Conservation (phyloP, 805 yeast species). For the Geotrichum ghanense region DNA sequence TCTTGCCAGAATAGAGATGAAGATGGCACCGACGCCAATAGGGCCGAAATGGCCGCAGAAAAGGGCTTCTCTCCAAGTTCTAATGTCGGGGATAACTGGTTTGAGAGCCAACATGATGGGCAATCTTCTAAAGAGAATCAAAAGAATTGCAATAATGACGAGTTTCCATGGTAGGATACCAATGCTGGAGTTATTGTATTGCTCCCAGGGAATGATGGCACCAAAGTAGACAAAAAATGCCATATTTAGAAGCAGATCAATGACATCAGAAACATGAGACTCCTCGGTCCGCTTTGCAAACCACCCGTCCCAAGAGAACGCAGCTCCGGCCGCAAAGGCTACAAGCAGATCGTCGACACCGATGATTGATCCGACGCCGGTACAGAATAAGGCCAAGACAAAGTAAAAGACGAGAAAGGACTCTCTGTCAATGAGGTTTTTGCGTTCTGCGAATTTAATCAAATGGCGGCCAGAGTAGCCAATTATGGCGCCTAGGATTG, state of each 20-base stretch:
- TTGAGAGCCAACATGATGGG: constrained; percentile 71
- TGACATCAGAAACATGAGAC: constrained; percentile 80
- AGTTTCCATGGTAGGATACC: constrained; percentile 76
- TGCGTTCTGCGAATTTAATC: constrained; percentile 61
- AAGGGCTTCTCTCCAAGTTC: constrained; percentile 86
- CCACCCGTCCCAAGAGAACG: constrained; percentile 92
- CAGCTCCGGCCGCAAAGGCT: constrained; percentile 86
- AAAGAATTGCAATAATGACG: constrained; percentile 59
- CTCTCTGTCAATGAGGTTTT: constrained; percentile 70
- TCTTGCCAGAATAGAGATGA: constrained; percentile 71
- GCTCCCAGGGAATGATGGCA: constrained; percentile 80
- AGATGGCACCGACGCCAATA: constrained; percentile 88
- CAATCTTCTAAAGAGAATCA: constrained; percentile 64
- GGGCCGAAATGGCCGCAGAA: constrained; percentile 97
- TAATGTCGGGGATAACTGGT: constrained; percentile 75
- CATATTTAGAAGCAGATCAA: constrained; percentile 71
- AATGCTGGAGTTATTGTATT: constrained; percentile 46
- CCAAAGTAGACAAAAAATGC: constrained; percentile 87
- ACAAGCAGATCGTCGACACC: constrained; percentile 86
- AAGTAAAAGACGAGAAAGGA: constrained; percentile 79
- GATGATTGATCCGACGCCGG: constrained; percentile 78
- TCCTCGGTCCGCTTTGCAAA: constrained; percentile 75
- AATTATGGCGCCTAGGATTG: constrained; percentile 56
- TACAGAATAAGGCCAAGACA: constrained; percentile 70
- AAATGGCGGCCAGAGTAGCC: constrained; percentile 64